Conservation (phyloP, 2,329 filamentous ascomycete genomes). For the Ramularia endophylla region DNA sequence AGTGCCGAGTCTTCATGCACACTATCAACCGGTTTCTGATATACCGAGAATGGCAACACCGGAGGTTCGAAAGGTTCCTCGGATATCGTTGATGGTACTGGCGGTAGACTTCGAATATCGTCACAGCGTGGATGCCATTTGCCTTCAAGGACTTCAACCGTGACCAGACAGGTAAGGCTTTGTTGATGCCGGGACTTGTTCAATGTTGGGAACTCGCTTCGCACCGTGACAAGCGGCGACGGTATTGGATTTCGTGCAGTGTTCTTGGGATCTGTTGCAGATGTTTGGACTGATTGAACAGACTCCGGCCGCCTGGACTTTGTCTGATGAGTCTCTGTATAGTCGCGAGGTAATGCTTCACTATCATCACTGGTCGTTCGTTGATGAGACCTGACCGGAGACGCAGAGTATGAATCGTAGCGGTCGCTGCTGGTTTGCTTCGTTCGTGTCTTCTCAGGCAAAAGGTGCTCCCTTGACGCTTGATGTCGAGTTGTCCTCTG, state of each 20-base stretch:
- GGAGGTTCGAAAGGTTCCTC: slow-evolving; percentile 56
- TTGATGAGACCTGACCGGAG: slow-evolving; percentile 47
- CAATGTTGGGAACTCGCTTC: slow-evolving; percentile 94
- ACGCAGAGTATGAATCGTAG: slow-evolving; percentile 23
- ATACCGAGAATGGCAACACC: slow-evolving; percentile 32
- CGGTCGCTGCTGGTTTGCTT: slow-evolving; percentile 6
- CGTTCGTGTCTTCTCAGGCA: slow-evolving; percentile 16
- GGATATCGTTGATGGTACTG: slow-evolving; percentile 35
- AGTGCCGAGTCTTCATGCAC: slow-evolving; percentile 65
- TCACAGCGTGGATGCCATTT: slow-evolving; percentile 86
- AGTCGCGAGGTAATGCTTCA: slow-evolving; percentile 67
- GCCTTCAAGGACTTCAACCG: slow-evolving; percentile 85
- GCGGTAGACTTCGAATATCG: slow-evolving; percentile 56
- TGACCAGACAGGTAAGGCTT: slow-evolving; percentile 87
- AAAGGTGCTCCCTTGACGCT: slow-evolving; percentile 21
- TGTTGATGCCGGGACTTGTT: slow-evolving; percentile 90
- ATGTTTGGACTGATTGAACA: slow-evolving; percentile 90
- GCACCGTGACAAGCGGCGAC: slow-evolving; percentile 82
- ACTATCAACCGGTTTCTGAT: slow-evolving; percentile 33
- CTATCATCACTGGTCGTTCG: slow-evolving; percentile 76
- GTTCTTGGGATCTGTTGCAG: slow-evolving; percentile 65
- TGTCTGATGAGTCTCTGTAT: slow-evolving; percentile 67
- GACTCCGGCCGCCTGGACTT: slow-evolving; percentile 78
- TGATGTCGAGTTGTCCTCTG: slow-evolving; percentile 8
- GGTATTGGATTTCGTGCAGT: slow-evolving; percentile 79